phyloP scores from a whole-genome alignment of 352 stramenopile genomes.

The Pythium phragmitis region DNA sequence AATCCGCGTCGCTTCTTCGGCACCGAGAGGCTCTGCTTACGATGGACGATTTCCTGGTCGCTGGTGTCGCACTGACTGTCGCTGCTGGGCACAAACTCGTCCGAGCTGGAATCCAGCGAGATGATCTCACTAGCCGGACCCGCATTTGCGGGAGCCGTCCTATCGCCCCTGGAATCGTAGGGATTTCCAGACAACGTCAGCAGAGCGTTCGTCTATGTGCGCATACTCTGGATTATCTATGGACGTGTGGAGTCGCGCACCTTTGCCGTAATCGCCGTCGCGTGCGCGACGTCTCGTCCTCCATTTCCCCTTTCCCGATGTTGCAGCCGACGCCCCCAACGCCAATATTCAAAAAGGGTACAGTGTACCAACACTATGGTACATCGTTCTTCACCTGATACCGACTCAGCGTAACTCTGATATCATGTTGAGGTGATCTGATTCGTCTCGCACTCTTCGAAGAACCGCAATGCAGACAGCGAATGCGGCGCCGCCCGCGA shows the following conservation, averaged over 20 bases:
- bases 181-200: neutral
- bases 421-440: neutral
- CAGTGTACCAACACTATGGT: constrained; percentile 16
- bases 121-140: constrained; percentile 11
- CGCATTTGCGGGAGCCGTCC: neutral
- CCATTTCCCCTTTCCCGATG: constrained; percentile 9
- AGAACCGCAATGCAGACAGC: neutral
- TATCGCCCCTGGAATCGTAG: constrained; percentile 1
- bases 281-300: constrained; percentile 4
- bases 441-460: neutral
- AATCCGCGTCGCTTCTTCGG: constrained; percentile 11
- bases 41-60: neutral
- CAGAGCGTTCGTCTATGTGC: neutral
- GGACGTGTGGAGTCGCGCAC: constrained; percentile 3
- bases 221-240: neutral
- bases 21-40: neutral
- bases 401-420: neutral
- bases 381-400: constrained; percentile 1
- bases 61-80: constrained; percentile 5
- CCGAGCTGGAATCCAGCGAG: constrained; percentile 20
- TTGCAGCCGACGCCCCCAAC: neutral
- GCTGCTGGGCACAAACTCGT: constrained; percentile 21
- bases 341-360: constrained; percentile 31
- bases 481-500: neutral
- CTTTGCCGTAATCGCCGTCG: constrained; percentile 26